These are phyloP conservation scores for Osmanthus fragrans DNA, from an alignment of 257 asterid genomes.

Conservation along the genomic window DNA sequence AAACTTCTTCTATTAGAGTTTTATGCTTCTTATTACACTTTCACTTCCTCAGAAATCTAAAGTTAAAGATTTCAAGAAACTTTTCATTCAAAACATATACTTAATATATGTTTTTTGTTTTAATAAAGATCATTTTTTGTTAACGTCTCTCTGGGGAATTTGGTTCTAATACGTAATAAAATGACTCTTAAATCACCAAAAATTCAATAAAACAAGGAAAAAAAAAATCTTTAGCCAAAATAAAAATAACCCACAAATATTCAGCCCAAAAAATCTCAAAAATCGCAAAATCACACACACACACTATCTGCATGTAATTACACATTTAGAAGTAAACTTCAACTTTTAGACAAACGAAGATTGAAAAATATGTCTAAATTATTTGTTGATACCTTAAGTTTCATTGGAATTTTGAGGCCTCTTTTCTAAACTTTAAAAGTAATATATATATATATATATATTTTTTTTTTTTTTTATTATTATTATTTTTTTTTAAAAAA, in stretches of 20 bases:
- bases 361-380: no score
- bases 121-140: not conserved
- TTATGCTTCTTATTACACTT: no score
- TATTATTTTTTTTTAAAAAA: no score
- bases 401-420: no score
- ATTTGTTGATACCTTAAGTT: no score
- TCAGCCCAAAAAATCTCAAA: not conserved
- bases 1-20: no score
- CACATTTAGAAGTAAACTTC: no score
- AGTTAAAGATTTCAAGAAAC: not conserved
- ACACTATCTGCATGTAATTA: no score
- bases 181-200: not conserved
- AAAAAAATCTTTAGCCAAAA: not conserved
- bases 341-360: no score
- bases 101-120: not conserved
- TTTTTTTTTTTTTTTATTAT: no score
- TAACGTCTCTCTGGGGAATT: not conserved
- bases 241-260: not conserved
- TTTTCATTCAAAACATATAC: not conserved
- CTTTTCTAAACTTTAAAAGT: no score
- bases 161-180: not conserved
- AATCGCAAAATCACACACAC: not conserved
- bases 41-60: not conserved
- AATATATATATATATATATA: no score
- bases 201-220: not conserved